Evolutionary conservation across 305 asterid species (phyloP), one percentile per base, ranked within the genome.

Genomic region (Fraxinus platypoda): DNA sequence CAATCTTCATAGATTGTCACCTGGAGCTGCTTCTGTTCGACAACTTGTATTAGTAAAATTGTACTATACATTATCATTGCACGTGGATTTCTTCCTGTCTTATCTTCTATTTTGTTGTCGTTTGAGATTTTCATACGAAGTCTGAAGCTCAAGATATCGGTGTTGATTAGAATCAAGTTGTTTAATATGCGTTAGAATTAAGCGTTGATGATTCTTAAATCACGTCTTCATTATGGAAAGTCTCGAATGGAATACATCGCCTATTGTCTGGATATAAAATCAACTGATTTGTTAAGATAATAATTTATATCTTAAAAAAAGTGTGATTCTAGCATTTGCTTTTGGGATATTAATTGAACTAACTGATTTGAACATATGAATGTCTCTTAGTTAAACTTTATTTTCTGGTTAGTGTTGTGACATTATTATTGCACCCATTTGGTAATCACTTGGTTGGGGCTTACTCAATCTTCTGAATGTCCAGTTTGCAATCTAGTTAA

Each of bases 401-500:
- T 81, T 34, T 26, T 78, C 5, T 25, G 34, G 37, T 82, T 46
- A 17, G 15, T 25, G 62, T 37, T 80, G 26, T 81, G 73, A 41
- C 4, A 3, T 78, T 35, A 49, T 74, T 74, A 77, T 23, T 84
- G 26, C 26, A 62, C 33, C 46, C 49, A 52, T 80, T 33, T 52
- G 9, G 59, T 23, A 25, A 70, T 71, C 43, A 3, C 41, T 71
- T 7, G 25, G 46, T 66, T 43, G 2, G 30, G 30, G 34, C 38
- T 74, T 21, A 64, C 43, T 28, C 19, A 41, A 52, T 33, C 6
- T 84, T 52, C 78, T 72, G 34, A 81, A 80, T 77, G 52, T 81
- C 64, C 73, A 8, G 77, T 85, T 81, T 82, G 82, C 74, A 38
- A 80, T 64, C 79, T 74, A 34, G 75, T 41, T 35, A 64, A 52